Conservation (phyloP, 2,329 filamentous ascomycete genomes). For the Cladosporium sp. region DNA sequence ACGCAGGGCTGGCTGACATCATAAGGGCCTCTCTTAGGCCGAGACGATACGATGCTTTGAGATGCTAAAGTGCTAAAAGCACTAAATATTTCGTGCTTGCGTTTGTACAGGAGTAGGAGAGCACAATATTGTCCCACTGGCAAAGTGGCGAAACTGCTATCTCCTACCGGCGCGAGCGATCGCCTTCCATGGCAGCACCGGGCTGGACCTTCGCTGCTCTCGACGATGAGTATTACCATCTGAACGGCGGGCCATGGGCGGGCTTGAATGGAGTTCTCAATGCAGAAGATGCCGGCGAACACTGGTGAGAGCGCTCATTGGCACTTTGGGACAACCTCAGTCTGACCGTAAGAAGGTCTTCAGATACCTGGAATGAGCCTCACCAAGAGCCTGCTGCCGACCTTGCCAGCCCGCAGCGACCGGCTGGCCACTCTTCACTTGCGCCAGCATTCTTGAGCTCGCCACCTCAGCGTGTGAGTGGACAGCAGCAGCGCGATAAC, state of each 20-base stretch:
- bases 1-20: not conserved
- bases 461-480: not conserved
- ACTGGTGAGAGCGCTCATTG: not conserved
- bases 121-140: not conserved
- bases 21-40: not conserved
- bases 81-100: not conserved
- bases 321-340: not conserved
- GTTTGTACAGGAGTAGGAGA: not conserved
- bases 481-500: not conserved
- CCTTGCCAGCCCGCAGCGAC: not conserved
- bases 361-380: slow-evolving; percentile 9
- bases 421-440: not conserved
- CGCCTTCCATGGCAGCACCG: not conserved
- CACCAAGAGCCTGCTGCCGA: not conserved
- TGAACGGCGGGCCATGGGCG: not conserved
- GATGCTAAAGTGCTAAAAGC: not conserved
- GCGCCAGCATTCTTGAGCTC: not conserved
- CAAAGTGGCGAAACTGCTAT: too few relatives aligned
- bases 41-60: not conserved
- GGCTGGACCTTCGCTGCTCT: slow-evolving; percentile 5
- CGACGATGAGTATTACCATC: not conserved
- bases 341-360: slow-evolving; percentile 5
- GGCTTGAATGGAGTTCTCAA: not conserved
- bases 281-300: not conserved
- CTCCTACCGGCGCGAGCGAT: not conserved